Evolutionary conservation across 2,329 filamentous ascomycete species (phyloP).

Genomic region (Colletotrichum echinochloae): DNA sequence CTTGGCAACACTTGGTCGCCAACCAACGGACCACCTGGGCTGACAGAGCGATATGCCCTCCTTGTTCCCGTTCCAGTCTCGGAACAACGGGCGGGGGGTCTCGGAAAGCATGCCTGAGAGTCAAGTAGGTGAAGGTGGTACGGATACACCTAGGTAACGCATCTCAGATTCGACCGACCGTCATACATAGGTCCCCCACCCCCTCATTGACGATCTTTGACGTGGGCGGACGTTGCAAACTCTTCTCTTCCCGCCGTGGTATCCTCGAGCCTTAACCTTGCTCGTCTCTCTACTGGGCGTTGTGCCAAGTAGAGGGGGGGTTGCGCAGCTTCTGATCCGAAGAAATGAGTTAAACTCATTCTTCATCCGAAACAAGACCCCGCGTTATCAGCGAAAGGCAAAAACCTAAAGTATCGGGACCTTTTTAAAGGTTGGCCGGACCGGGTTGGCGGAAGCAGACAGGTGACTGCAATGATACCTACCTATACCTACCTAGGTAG

Average conservation of each 20-base stretch:
- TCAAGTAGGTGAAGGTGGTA: background rate
- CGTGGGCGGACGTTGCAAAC: constrained; percentile 15
- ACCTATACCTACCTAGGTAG: too few species aligned
- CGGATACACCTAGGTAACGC: background rate
- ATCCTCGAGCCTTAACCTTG: constrained; percentile 13
- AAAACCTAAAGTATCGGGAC: constrained; percentile 4
- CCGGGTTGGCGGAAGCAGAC: constrained; percentile 13
- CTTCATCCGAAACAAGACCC: constrained; percentile 38
- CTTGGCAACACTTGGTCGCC: constrained; percentile 14
- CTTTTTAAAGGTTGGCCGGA: background rate
- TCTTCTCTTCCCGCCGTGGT: constrained; percentile 11
- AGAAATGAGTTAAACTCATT: constrained; percentile 5
- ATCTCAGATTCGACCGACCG: constrained; percentile 11
- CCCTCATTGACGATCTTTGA: background rate
- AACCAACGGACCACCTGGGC: constrained; percentile 9
- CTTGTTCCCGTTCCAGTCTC: background rate
- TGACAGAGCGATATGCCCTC: background rate
- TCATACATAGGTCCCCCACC: background rate
- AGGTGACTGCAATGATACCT: background rate
- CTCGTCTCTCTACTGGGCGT: background rate
- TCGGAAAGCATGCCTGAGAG: constrained; percentile 29
- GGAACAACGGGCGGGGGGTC: constrained; percentile 11
- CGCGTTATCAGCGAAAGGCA: constrained; percentile 37
- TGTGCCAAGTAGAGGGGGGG: background rate
- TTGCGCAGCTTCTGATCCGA: constrained; percentile 34